Evolutionary conservation across 768 basidiomycete species (phyloP), one percentile per base, ranked within the genome.

Genomic region (Mycena indigotica): DNA sequence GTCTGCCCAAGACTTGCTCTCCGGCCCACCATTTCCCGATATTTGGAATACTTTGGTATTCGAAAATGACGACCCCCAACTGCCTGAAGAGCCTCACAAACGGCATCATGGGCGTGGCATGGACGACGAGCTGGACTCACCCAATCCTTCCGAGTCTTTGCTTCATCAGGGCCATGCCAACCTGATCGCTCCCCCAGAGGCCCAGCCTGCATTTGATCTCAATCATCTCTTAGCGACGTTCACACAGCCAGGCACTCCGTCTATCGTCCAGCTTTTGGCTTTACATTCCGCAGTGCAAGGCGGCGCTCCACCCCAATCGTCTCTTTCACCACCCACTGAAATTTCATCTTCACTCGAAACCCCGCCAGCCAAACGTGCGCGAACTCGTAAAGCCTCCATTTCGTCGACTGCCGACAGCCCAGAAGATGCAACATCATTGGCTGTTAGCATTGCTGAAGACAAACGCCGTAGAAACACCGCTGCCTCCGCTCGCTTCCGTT

Each of bases 401-500:
- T 70, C 73, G 32, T 57, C 74, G 26, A 67, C 75, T 1, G 69
- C 77, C 1, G 49, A 75, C 62, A 55, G 67, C 55, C 61, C 69
- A 48, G 69, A 71, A 19, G 65, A 67, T 46, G 70, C 74, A 24
- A 56, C 64, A 23, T 21, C 51, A 30, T 70, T 70, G 5, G 52
- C 74, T 0, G 21, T 85, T 2, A 81, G 81, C 5, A 77, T 87
- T 4, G 72, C 87, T 0, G 94, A 96, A 72, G 94, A 96, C 73
- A 96, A 96, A 70, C 87, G 94, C n/a, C 82, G 93, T 56, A 79
- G 94, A 45, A 97, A 97, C 70, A 97, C 94, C 0, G 92, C 92
- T 1, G 94, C 94, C 0, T 93, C 90, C 52, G 94, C 94, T 28
- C 89, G 94, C 6, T 97, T 97, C 81, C 83, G 94, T 57, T 73